Base-by-base conservation (phyloP, 352 stramenopile genomes). In the Halophytophthora polymorphica region DNA sequence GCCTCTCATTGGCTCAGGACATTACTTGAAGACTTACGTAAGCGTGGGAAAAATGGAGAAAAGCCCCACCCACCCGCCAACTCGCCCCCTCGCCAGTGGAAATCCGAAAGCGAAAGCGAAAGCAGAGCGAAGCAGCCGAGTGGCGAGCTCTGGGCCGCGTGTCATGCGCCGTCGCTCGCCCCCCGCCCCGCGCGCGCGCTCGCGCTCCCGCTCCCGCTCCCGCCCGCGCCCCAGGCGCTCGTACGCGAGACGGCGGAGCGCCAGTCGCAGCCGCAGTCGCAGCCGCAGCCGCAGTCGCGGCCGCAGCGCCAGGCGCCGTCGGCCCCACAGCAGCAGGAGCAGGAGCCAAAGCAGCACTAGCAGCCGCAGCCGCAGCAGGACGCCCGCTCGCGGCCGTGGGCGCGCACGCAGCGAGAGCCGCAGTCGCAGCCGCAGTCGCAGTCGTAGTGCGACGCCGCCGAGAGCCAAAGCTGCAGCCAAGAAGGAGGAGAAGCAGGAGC, bases 121-220 rank as follows among this genome's bases (percentile, higher is more conserved):
- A 13, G 14, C 11, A n/a, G 2, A 18, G 15, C 28, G 6, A 35
- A 53, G 25, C 31, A 53, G 17, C 33, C 34, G 17, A 17, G n/a
- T n/a, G n/a, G n/a, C n/a, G n/a, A 34, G 25, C 25, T 4, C 25
- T 31, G 4, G 4, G 25, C 25, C 25, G 25, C 25, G 4, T 10
- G 25, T 3, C 51, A 58, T 52, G 51, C 19, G 34, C 22, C 18
- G 34, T 35, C 64, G 58, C 54, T 63, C 54, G 18, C 21, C 43
- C 39, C 67, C 62, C 18, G 8, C 15, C 19, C 45, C 48, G 48
- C 48, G 38, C 29, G 52, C 42, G 6, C 50, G 8, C 18, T 53
- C 51, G 43, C 62, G 45, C 18, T 72, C 61, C 10, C 66, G 58
- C 36, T 71, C 61, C 2, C 58, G 51, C 11, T 69, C 61, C 2